Conservation (phyloP, 129 eudicot genomes). For the Gnaphalium uliginosum region DNA sequence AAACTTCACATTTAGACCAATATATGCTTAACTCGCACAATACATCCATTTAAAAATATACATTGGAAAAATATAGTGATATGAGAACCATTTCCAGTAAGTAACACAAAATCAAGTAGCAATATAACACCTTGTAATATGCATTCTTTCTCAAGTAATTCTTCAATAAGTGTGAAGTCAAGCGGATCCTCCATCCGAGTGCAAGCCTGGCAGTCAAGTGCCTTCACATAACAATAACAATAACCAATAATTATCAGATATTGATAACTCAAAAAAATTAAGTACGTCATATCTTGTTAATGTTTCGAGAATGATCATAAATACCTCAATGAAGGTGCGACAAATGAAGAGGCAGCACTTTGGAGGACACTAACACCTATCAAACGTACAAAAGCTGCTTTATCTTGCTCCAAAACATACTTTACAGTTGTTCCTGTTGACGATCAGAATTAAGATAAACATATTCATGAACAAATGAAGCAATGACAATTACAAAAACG, state of each 20-base stretch:
- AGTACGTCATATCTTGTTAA: neutral
- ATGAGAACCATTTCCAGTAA: slow-evolving; percentile 17
- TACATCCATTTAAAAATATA: neutral
- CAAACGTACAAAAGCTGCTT: slow-evolving; percentile 79
- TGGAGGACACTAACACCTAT: slow-evolving; percentile 92
- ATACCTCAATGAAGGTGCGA: slow-evolving; percentile 97
- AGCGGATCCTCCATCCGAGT: slow-evolving; percentile 93
- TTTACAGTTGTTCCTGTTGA: slow-evolving; percentile 89
- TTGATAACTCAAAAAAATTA: neutral
- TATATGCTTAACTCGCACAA: neutral
- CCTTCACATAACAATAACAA: slow-evolving; percentile 46
- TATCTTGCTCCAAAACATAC: slow-evolving; percentile 93
- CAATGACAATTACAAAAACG: neutral
- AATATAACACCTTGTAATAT: slow-evolving; percentile 78
- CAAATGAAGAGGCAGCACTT: slow-evolving; percentile 97
- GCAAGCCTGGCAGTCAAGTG: slow-evolving; percentile 94
- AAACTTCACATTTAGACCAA: neutral
- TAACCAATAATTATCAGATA: slow-evolving; percentile 4
- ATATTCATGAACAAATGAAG: neutral
- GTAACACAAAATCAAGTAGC: slow-evolving; percentile 6
- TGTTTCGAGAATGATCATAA: slow-evolving; percentile 4
- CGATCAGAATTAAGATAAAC: neutral
- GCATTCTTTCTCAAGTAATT: slow-evolving; percentile 89
- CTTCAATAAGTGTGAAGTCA: slow-evolving; percentile 83
- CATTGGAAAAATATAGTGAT: neutral